Evolutionary conservation across 2,329 filamentous ascomycete genomes (phyloP), one percentile per base, ranked within the genome.

Genomic region (Colletotrichum salicis): DNA sequence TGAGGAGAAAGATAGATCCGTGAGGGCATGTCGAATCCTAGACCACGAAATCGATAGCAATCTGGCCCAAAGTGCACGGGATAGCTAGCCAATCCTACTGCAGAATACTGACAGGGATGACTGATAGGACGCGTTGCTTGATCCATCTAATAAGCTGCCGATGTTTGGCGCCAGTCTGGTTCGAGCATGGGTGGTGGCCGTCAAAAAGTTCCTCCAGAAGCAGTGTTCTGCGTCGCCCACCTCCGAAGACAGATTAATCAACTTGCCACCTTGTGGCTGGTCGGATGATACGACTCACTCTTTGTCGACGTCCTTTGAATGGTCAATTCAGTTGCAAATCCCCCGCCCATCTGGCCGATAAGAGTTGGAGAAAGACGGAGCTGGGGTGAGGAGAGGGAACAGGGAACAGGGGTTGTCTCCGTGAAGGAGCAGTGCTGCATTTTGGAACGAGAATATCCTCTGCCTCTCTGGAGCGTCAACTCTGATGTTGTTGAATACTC

Each of bases 141-240:
- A 58, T 59, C 64, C 69, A 64, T 63, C 35, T 54, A 71, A 71
- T 59, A 71, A 64, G 64, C 58, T 60, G 64, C 45, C 54, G 59
- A 68, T 68, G 63, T 58, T 15, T 33, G 52, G 54, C 45, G 64
- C 35, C 45, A 41, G 62, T 33, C 45, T n/a, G 31, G 45, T 22
- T 8, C 31, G n/a, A 33, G 45, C 54, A 52, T 29, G 55, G 55
- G 31, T n/a, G 33, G 45, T 62, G 57, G 27, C 51, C 41, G 37
- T 58, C 35, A 69, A 69, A 70, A 72, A 64, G 69, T 71, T 48
- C 70, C 55, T 70, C 65, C 45, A 6, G 13, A 64, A 72, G 45
- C 22, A 56, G 54, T 55, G 13, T 56, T 48, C 35, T 60, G 60
- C 60, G 37, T 55, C 33, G 8, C 22, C n/a, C 48, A 5, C 31